phyloP scores from a whole-genome alignment of 2,329 filamentous ascomycete genomes.

The Zopfia rhizophila region DNA sequence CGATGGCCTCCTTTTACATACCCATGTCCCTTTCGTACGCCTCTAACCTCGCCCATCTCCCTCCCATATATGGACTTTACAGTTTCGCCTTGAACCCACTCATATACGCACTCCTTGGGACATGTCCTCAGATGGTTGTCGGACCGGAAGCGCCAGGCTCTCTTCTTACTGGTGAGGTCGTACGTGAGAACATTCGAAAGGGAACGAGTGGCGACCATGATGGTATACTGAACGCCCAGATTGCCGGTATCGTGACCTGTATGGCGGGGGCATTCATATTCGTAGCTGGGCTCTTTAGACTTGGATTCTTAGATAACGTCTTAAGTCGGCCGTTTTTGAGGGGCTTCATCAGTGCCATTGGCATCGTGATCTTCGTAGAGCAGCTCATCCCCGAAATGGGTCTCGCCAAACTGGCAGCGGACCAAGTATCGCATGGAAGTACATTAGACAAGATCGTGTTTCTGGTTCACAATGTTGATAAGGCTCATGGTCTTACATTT shows the following conservation, averaged over 20 bases:
- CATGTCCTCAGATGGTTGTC: slow-evolving; percentile 91
- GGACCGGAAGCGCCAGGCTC: slow-evolving; percentile 95
- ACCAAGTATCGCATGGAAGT: slow-evolving; percentile 83
- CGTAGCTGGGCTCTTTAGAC: slow-evolving; percentile 82
- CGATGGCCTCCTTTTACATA: slow-evolving; percentile 98
- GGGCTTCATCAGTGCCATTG: slow-evolving; percentile 97
- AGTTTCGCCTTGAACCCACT: slow-evolving; percentile 92
- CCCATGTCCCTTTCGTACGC: slow-evolving; percentile 96
- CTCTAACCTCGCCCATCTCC: slow-evolving; percentile 90
- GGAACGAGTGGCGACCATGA: slow-evolving; percentile 73
- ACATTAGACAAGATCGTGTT: slow-evolving; percentile 88
- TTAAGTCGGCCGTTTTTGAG: slow-evolving; percentile 90
- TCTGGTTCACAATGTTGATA: slow-evolving; percentile 71
- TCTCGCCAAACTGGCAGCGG: slow-evolving; percentile 72
- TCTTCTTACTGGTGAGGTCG: slow-evolving; percentile 85
- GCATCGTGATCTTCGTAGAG: slow-evolving; percentile 94
- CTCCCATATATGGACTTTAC: slow-evolving; percentile 93
- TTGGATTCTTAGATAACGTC: slow-evolving; percentile 95
- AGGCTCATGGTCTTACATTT: slow-evolving; percentile 79
- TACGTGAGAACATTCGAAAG: slow-evolving; percentile 78
- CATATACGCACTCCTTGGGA: slow-evolving; percentile 90
- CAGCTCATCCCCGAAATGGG: slow-evolving; percentile 93
- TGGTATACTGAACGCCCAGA: slow-evolving; percentile 77
- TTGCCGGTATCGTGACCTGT: slow-evolving; percentile 88
- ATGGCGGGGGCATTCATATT: slow-evolving; percentile 90